phyloP scores from a whole-genome alignment of 352 stramenopile genomes.

The Phytopythium kandeliae region DNA sequence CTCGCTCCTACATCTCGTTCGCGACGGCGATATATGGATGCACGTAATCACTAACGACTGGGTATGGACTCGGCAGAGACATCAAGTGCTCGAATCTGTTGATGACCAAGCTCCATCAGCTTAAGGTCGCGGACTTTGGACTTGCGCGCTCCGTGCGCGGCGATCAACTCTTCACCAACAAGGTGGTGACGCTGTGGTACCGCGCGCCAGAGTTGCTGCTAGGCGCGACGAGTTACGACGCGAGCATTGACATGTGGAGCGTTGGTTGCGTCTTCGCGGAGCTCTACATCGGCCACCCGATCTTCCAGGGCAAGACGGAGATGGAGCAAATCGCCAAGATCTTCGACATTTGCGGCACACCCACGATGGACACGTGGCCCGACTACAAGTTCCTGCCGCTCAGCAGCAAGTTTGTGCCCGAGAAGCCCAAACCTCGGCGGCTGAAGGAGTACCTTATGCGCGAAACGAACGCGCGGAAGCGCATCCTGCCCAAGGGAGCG shows the following conservation, averaged over 20 bases:
- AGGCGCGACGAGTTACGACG: conserved; percentile 90
- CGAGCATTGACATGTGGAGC: conserved; percentile 94
- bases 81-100: conserved; percentile 93
- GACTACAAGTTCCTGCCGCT: conserved; percentile 85
- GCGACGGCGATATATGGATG: too few relatives aligned
- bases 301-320: conserved; percentile 87
- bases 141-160: conserved; percentile 80
- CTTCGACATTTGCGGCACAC: conserved; percentile 84
- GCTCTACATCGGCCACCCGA: conserved; percentile 79
- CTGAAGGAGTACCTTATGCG: conserved; percentile 72
- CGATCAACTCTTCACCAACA: conserved; percentile 92
- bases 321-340: conserved; percentile 87
- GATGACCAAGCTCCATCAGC: conserved; percentile 67
- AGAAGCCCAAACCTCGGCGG: conserved; percentile 61
- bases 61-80: conserved; percentile 23
- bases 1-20: neutral
- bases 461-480: conserved; percentile 62
- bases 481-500: conserved; percentile 76
- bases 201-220: conserved; percentile 91
- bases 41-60: neutral
- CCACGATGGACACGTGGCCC: conserved; percentile 74
- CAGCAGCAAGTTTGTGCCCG: conserved; percentile 78
- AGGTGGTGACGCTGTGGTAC: conserved; percentile 96
- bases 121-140: conserved; percentile 86
- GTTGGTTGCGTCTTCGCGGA: conserved; percentile 89